phyloP scores from a whole-genome alignment of 352 stramenopile genomes.

The Phytophthora pini region DNA sequence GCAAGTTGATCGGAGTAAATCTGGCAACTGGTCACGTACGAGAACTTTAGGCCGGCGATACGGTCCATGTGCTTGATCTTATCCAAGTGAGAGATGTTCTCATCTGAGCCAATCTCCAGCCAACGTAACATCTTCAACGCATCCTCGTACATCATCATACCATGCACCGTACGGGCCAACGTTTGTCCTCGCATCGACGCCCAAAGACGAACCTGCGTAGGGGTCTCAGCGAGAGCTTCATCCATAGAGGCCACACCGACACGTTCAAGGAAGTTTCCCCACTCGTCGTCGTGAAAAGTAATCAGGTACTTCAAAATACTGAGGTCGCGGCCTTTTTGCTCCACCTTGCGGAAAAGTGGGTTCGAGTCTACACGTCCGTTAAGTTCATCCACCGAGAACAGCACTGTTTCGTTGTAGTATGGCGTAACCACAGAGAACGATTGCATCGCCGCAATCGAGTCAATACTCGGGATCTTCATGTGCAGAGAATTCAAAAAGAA shows the following conservation, averaged over 20 bases:
- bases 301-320: constrained; percentile 91
- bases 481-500: constrained; percentile 91
- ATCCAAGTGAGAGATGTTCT: constrained; percentile 84
- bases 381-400: constrained; percentile 87
- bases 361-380: constrained; percentile 86
- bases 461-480: constrained; percentile 88
- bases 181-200: constrained; percentile 89
- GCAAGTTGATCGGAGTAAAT: constrained; percentile 88
- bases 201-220: constrained; percentile 87
- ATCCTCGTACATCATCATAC: constrained; percentile 93
- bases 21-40: constrained; percentile 91
- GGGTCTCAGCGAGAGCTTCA: constrained; percentile 80
- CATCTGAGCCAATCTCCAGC: constrained; percentile 88
- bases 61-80: constrained; percentile 92
- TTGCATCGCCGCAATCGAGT: constrained; percentile 87
- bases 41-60: constrained; percentile 89
- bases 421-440: constrained; percentile 90
- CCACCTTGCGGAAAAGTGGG: constrained; percentile 86
- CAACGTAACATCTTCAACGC: constrained; percentile 90
- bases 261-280: constrained; percentile 89
- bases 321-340: constrained; percentile 83
- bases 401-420: constrained; percentile 90
- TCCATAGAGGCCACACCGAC: constrained; percentile 78
- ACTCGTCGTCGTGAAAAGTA: constrained; percentile 89
- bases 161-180: constrained; percentile 84